Conservation (phyloP, 2,329 filamentous ascomycete genomes). For the Metarhizium anisopliae region DNA sequence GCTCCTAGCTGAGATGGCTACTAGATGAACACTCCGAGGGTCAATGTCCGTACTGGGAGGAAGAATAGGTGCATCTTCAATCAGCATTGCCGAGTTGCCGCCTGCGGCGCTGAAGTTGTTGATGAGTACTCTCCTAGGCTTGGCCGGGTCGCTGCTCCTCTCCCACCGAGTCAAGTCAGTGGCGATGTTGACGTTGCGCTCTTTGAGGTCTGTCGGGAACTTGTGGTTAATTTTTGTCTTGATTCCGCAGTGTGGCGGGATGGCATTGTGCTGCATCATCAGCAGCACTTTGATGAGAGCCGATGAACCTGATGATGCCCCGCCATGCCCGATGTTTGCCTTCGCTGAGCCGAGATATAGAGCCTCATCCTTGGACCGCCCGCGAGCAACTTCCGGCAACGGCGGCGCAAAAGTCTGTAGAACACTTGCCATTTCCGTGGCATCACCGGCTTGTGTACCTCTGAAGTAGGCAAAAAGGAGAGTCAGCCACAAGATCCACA, state of each 20-base stretch:
- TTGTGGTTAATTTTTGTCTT: not conserved
- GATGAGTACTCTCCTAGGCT: slow-evolving; percentile 37
- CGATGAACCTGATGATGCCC: slow-evolving; percentile 51
- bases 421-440: slow-evolving; percentile 74
- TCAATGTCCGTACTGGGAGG: too few species aligned
- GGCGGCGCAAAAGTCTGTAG: slow-evolving; percentile 42
- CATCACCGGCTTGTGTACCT: slow-evolving; percentile 81
- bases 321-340: slow-evolving; percentile 54
- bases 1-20: slow-evolving; percentile 48
- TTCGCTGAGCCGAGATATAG: slow-evolving; percentile 54
- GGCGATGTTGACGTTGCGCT: slow-evolving; percentile 18
- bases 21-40: slow-evolving; percentile 42
- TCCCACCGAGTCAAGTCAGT: too few species aligned
- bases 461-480: slow-evolving; percentile 31
- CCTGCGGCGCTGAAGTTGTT: slow-evolving; percentile 68
- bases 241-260: slow-evolving; percentile 49
- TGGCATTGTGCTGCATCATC: slow-evolving; percentile 54
- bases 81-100: slow-evolving; percentile 58
- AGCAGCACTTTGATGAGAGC: slow-evolving; percentile 56
- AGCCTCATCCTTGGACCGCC: slow-evolving; percentile 33
- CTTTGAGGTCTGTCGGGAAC: too few species aligned
- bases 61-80: slow-evolving; percentile 48
- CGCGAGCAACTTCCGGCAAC: too few species aligned
- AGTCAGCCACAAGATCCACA: too few species aligned
- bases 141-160: too few species aligned